Evolutionary conservation across 768 basidiomycete species (phyloP), one percentile per base, ranked within the genome.

Genomic region (Trametes elegans): DNA sequence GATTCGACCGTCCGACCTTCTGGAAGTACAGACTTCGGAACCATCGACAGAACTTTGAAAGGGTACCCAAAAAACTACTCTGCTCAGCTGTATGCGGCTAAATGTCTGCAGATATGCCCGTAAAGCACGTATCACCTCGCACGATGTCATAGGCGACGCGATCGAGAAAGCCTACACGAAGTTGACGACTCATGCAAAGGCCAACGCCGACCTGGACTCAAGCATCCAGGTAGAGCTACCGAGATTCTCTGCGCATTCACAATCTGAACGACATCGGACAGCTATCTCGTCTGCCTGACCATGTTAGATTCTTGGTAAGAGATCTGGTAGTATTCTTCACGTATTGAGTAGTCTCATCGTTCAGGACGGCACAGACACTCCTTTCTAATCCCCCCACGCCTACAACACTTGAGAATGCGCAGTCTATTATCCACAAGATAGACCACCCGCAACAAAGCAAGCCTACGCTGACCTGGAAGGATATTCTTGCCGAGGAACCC

Each of bases 401-500:
- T 0, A 62, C 69, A 6, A 85, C 86, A 0, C 66, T 82, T 26
- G 69, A 73, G 0, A 76, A 75, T 60, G 87, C 85, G n/a, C 76
- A 82, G 5, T 54, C 68, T 0, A 83, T 80, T 59, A 72, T 86
- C 6, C 71, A 84, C 27, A 65, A 61, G 1, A 66, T 79, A 13
- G 70, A 65, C 23, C 76, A 84, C 55, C 83, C 82, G 21, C 71
- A 63, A 23, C 44, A 62, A 40, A 53, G 60, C 7, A 74, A 65
- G 7, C 67, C 73, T 3, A 62, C 74, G 1, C 69, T 90, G 7
- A 89, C 87, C 3, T 93, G 91, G 91, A 74, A 77, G 55, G 78
- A 83, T n/a, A 92, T 93, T 46, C 76, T 93, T 14, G 79, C 79
- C 1, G 90, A 90, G 62, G 90, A 92, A 53, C 88, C 90, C 3